These are phyloP conservation scores for Ogataea pini DNA, from an alignment of 805 yeast species.

Conservation along the genomic window DNA sequence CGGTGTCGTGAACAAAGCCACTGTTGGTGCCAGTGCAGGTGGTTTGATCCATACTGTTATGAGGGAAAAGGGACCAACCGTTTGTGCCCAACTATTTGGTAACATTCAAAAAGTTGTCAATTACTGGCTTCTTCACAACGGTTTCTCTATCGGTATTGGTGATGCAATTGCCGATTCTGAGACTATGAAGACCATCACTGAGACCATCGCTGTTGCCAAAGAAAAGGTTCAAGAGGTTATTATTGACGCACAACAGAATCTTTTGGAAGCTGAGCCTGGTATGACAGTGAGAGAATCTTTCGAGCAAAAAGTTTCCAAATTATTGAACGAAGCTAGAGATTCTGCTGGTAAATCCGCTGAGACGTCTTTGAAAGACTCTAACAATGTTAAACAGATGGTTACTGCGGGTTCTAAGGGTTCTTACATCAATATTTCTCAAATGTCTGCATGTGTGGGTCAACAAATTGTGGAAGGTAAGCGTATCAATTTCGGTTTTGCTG, in stretches of 20 bases:
- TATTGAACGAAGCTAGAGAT: constrained; percentile 97
- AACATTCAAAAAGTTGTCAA: constrained; percentile 93
- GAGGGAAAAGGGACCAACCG: constrained; percentile 93
- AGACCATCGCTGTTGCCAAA: constrained; percentile 91
- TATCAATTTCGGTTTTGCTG: constrained; percentile 95
- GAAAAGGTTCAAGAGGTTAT: constrained; percentile 92
- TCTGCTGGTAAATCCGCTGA: constrained; percentile 99
- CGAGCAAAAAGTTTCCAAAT: constrained; percentile 95
- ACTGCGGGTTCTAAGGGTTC: constrained; percentile 99
- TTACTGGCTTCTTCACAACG: constrained; percentile 94
- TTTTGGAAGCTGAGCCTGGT: constrained; percentile 95
- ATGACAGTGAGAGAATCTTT: constrained; percentile 98
- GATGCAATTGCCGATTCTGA: constrained; percentile 98
- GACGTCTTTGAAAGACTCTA: constrained; percentile 87
- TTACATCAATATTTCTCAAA: constrained; percentile 96
- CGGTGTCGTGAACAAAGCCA: constrained; percentile 97
- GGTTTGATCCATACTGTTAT: constrained; percentile 96
- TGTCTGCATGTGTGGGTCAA: constrained; percentile 99
- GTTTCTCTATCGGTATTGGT: constrained; percentile 99
- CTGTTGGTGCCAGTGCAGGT: constrained; percentile 98
- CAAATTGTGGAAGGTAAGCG: constrained; percentile 99
- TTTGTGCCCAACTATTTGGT: constrained; percentile 88
- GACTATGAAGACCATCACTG: constrained; percentile 92
- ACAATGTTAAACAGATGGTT: constrained; percentile 98
- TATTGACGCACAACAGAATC: constrained; percentile 85